Evolutionary conservation across 2,329 filamentous ascomycete species (phyloP), one percentile per base, ranked within the genome.

Genomic region (Botrytis galanthina): DNA sequence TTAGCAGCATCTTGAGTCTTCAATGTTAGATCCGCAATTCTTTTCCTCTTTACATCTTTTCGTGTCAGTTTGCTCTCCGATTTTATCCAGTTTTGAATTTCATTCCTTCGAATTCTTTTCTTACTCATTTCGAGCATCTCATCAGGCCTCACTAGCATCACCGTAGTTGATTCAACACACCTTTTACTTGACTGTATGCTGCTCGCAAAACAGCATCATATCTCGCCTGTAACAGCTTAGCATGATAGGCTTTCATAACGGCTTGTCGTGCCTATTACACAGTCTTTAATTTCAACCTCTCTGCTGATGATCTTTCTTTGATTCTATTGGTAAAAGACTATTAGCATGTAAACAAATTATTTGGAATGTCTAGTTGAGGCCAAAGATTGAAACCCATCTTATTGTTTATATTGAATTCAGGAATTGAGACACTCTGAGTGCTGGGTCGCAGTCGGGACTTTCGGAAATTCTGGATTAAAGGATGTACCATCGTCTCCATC

Each of bases 301-400:
- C 5, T 2, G 26, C 48, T 16, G 5, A n/a, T 14, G 4, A 3
- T 7, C 16, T 7, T 0, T 16, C 5, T n/a, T 26, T 16, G 10
- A n/a, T n/a, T n/a, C 12, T 16, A 54, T n/a, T 5, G 9, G 12
- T n/a, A n/a, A n/a, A n/a, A 1, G 2, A 9, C 5, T 16, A 51
- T 7, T 16, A 7, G 3, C 4, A n/a, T 14, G 10, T 26, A 51
- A 5, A n/a, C 12, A 51, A 6, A 51, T 7, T 12, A 16, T 26
- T 14, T 51, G 1, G 14, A n/a, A 16, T 5, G 10, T 16, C 48
- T n/a, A n/a, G 26, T n/a, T n/a, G 4, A 0, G 10, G 4, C 5
- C 22, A 14, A 2, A 14, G 1, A 51, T 51, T 6, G 10, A 51
- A 3, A 26, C 0, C 10, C 22, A 0, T 51, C 5, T 7, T 51